Evolutionary conservation across 768 basidiomycete species (phyloP).

Genomic region (Amanita fuliginea): DNA sequence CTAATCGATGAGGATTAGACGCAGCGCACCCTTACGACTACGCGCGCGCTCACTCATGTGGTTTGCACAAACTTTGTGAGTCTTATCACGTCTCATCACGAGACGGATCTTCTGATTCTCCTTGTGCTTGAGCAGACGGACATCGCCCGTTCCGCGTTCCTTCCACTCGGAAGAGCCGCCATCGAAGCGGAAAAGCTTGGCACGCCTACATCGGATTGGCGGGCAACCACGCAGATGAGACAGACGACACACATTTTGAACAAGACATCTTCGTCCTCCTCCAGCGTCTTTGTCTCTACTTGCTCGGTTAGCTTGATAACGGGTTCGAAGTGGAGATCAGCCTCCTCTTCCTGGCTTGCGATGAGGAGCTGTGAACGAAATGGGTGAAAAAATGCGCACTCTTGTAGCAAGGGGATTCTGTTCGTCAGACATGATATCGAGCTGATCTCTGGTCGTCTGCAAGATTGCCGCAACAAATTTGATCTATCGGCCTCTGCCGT

Average conservation of each 20-base stretch:
- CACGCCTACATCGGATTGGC: slow-evolving; percentile 53
- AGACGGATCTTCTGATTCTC: slow-evolving; percentile 85
- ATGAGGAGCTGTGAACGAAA: slow-evolving; percentile 14
- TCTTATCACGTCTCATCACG: slow-evolving; percentile 99
- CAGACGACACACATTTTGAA: slow-evolving; percentile 84
- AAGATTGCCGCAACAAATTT: slow-evolving; percentile 8
- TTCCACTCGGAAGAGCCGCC: slow-evolving; percentile 81
- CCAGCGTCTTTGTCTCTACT: slow-evolving; percentile 88
- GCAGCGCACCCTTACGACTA: slow-evolving; percentile 6
- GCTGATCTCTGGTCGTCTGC: slow-evolving; percentile 15
- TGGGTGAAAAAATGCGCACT: slow-evolving; percentile 33
- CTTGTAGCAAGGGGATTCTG: slow-evolving; percentile 61
- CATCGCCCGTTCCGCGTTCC: slow-evolving; percentile 94
- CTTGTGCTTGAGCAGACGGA: slow-evolving; percentile 84
- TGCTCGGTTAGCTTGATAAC: slow-evolving; percentile 94
- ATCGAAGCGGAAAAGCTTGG: slow-evolving; percentile 96
- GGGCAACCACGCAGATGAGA: slow-evolving; percentile 23
- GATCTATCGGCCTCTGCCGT: neutral
- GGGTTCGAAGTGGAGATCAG: slow-evolving; percentile 90
- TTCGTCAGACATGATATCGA: slow-evolving; percentile 41
- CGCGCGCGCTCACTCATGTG: slow-evolving; percentile 61
- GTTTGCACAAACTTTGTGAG: slow-evolving; percentile 98
- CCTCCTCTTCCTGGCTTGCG: slow-evolving; percentile 52
- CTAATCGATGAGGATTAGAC: slow-evolving; percentile 29
- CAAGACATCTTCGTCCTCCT: slow-evolving; percentile 85